Base-by-base conservation (phyloP, 148 eudicot species). In the Bassia scoparia region DNA sequence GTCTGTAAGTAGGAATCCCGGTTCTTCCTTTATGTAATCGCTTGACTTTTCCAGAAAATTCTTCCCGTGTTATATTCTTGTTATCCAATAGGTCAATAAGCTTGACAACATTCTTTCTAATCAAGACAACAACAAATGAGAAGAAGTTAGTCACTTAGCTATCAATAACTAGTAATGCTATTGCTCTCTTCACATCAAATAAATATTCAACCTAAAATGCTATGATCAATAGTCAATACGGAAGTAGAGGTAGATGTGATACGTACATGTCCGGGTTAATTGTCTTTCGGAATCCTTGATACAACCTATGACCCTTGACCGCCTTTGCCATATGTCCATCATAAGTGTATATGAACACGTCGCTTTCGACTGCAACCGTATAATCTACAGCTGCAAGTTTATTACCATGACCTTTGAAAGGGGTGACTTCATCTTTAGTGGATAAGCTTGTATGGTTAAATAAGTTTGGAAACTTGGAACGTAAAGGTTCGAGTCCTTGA, bases 251-350 rank as follows among this genome's bases (percentile, higher is more conserved):
- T 53, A 34, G 31, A 13, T 37, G n/a, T 63, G n/a, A n/a, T n/a
- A n/a, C 48, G 6, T 61, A 91, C 97, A 83, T 87, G 79, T 91
- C 87, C 16, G 97, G 97, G 70, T 74, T 87, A 53, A 91, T 87
- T 2, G 97, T 91, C 69, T 84, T 87, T 41, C 80, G 68, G 54
- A 89, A 91, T 13, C 91, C 97, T 77, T 87, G 82, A 49, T 86
- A 89, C 75, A 68, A 77, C 61, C 93, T 43, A 55, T 91, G 97
- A 52, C 97, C 97, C 64, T 83, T 90, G 41, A 91, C 97, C 6
- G 86, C 91, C 77, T 91, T 91, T 2, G 97, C 97, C 97, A 91
- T 89, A 58, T 91, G 86, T 70, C 97, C 97, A 43, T 89, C 88
- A 31, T 87, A 91, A 0, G 91, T 89, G 80, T 89, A 87, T 3